Base-by-base conservation (phyloP, 2,329 filamentous ascomycete genomes). In the Leptosphaerulina australis region DNA sequence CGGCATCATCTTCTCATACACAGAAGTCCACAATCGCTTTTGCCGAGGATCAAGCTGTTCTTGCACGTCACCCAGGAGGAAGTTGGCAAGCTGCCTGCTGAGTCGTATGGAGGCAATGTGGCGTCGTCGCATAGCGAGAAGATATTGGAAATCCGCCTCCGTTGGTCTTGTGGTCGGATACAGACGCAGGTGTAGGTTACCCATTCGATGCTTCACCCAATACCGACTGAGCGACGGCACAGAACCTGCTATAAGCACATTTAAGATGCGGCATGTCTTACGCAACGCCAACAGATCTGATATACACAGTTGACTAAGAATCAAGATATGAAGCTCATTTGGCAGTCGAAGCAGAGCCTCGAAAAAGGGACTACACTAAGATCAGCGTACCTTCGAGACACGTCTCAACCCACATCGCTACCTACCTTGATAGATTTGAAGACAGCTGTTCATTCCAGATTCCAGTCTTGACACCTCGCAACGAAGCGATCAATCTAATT, bases 1-100 rank as follows among this genome's bases (percentile, higher is more conserved):
- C 15, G 69, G 68, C 31, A 71, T 66, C 66, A 72, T 68, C 46
- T 67, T 65, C 31, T 72, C 66, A 44, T 70, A 71, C 45, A 71
- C 65, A 5, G 68, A 69, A 3, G 60, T 63, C 70, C 69, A 72
- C 48, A 70, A 51, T 52, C 69, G 66, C 35, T 60, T 60, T 29
- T 67, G 64, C 7, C 67, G 63, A 28, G 62, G 54, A 28, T 56
- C 66, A 22, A 55, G 52, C 29, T 64, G 60, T 46, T 63, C 59
- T 21, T 66, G 50, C 11, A 63, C 60, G 43, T 71, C 67, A 33
- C 63, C 60, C 15, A 69, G 55, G 4, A 73, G 60, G 44, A 67
- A 66, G 45, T 70, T 59, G 41, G 64, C 64, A 39, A 73, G 62
- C 39, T 69, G 60, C 38, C 67, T 62, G 15, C 69, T 72, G 36